Base-by-base conservation (phyloP, 2,329 filamentous ascomycete genomes). In the Lachnellula occidentalis region DNA sequence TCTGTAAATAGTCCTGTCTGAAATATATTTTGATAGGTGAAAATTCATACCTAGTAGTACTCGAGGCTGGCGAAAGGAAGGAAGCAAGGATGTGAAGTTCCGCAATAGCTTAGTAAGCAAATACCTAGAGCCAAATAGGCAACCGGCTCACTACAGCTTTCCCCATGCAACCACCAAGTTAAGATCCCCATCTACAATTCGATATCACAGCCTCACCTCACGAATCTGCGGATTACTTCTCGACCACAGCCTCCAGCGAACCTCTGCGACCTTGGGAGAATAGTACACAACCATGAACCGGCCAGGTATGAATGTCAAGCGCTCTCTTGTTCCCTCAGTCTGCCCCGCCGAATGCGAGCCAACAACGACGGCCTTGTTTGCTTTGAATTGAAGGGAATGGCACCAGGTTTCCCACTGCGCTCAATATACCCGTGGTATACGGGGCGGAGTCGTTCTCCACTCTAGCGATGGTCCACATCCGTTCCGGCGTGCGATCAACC, bases 221-320 rank as follows among this genome's bases (percentile, higher is more conserved):
- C 36, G 21, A 54, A 34, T 48, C 22, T 22, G 22, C 22, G 45
- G 27, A 24, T 11, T 17, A 9, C 12, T 24, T 27, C 45, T 47
- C 43, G 41, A 51, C 50, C 50, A 34, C 50, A 7, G 41, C 24
- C 17, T 12, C 12, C 19, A 42, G 41, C 31, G 41, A 37, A 46
- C 14, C n/a, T 17, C 12, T 22, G 36, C 41, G 22, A 21, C 17
- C 45, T 46, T 5, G 15, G 14, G 41, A n/a, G 24, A 21, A 55
- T 27, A 34, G 46, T 15, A 48, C 41, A 48, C 48, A 54, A 62
- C 51, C 53, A 68, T 68, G 66, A 68, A 68, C 60, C 64, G 66
- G 61, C 65, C 65, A 67, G 66, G 66, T 68, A 67, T 60, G 65
- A 51, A 59, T 49, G 37, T 58, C 56, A 58, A 41, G 59, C 57